Evolutionary conservation across 495 filamentous ascomycete genomes (phyloP).

Genomic region (Hypoxylon fuscum): DNA sequence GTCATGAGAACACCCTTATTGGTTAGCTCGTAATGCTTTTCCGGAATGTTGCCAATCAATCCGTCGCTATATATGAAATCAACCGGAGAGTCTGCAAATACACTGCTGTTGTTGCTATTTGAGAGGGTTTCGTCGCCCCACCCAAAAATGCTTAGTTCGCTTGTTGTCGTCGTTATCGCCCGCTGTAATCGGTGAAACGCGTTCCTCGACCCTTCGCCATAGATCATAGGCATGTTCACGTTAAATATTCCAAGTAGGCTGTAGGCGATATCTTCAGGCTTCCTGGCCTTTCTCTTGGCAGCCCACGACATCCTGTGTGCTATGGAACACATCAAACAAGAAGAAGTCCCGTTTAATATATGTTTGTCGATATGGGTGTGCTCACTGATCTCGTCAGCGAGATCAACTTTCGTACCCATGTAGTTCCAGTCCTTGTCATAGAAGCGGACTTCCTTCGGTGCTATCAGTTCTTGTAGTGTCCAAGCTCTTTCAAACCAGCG

Average conservation of each 20-base stretch:
- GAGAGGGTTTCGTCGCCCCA: slow-evolving; percentile 3
- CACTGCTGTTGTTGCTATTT: neutral
- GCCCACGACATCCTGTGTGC: slow-evolving; percentile 46
- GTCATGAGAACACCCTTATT: neutral
- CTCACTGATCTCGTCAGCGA: slow-evolving; percentile 19
- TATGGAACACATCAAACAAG: neutral
- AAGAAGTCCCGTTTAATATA: neutral
- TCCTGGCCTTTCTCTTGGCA: slow-evolving; percentile 39
- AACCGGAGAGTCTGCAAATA: neutral
- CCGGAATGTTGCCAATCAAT: neutral
- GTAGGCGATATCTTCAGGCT: slow-evolving; percentile 40
- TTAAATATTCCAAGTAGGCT: slow-evolving; percentile 40
- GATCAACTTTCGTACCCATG: slow-evolving; percentile 28
- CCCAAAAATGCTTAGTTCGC: slow-evolving; percentile 32
- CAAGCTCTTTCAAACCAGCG: slow-evolving; percentile 49
- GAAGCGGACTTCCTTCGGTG: slow-evolving; percentile 38
- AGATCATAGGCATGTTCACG: slow-evolving; percentile 42
- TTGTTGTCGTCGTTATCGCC: slow-evolving; percentile 28
- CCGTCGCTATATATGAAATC: neutral
- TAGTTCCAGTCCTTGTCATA: slow-evolving; percentile 40
- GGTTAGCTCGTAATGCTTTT: neutral
- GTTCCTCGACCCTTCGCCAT: slow-evolving; percentile 36
- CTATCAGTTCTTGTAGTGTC: slow-evolving; percentile 49
- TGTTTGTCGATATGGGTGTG: slow-evolving; percentile 14
- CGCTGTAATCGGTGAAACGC: slow-evolving; percentile 42